Percentiles rank a stretch among this genome's conserved stretches.
phyloP scores from a whole-genome alignment of 148 eudicot species.

The Limonium bicolor region DNA sequence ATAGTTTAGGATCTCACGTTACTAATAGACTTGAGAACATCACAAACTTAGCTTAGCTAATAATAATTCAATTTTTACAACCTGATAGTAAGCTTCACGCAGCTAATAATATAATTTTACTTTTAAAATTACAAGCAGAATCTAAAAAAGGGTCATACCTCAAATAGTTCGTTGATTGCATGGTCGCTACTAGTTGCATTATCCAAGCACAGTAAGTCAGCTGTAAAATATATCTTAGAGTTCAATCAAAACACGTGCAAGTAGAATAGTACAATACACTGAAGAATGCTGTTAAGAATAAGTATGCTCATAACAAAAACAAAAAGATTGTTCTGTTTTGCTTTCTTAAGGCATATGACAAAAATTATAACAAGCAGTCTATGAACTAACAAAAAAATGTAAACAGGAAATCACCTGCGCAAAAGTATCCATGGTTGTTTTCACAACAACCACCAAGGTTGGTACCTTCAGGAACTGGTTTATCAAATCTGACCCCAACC shows the following conservation, averaged over 20 bases:
- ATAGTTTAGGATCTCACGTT: too few relatives aligned
- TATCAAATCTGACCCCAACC: conserved; percentile 92
- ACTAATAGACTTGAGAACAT: too few relatives aligned
- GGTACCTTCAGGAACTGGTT: conserved; percentile 62
- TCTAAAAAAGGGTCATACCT: conserved; percentile 27
- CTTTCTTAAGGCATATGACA: too few relatives aligned
- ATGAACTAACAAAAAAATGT: neutral
- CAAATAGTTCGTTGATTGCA: conserved; percentile 70
- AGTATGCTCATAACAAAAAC: too few relatives aligned
- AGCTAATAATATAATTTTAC: too few relatives aligned
- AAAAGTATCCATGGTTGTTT: conserved; percentile 81
- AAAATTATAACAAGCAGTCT: neutral
- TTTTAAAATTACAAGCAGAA: too few relatives aligned
- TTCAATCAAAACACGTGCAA: neutral
- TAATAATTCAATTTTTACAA: too few relatives aligned
- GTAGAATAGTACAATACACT: neutral
- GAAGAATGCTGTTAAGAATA: too few relatives aligned
- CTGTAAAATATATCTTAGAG: conserved; percentile 20
- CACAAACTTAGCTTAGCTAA: neutral
- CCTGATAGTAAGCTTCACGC: too few relatives aligned
- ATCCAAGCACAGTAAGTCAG: conserved; percentile 60
- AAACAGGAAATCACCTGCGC: conserved; percentile 42
- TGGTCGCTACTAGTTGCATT: conserved; percentile 40
- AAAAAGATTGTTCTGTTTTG: too few relatives aligned
- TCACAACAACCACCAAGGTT: conserved; percentile 90